Evolutionary conservation across 331 rosid genomes (phyloP).

Genomic region (Rosa hybrid): DNA sequence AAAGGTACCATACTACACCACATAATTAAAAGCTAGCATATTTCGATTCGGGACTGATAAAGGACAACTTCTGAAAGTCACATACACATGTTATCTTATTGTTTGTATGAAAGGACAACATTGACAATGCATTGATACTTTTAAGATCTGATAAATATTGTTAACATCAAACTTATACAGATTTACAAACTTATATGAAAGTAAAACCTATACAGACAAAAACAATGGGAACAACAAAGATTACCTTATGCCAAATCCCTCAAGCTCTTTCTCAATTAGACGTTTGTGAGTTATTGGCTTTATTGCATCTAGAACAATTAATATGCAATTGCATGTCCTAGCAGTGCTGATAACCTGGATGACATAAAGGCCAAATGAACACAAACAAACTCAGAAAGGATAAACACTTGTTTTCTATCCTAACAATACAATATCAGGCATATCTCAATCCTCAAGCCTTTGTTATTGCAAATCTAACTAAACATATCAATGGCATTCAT

Average conservation of each 20-base stretch:
- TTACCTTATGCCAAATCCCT: conserved; percentile 99
- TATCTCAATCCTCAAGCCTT: conserved; percentile 17
- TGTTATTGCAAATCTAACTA: neutral
- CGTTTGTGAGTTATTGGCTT: conserved; percentile 99
- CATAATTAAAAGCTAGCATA: neutral
- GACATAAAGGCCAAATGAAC: conserved; percentile 15
- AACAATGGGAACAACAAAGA: conserved; percentile 25
- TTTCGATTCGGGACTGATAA: neutral
- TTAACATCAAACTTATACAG: neutral
- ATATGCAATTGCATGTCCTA: conserved; percentile 96
- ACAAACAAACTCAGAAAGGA: neutral
- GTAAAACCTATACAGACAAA: conserved; percentile 8
- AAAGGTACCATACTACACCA: neutral
- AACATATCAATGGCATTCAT: neutral
- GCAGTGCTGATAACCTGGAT: conserved; percentile 97
- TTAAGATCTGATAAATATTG: neutral
- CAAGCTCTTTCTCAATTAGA: conserved; percentile 93
- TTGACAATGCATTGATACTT: neutral
- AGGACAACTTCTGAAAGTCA: neutral
- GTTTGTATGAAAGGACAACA: neutral
- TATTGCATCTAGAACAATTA: conserved; percentile 97
- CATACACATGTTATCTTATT: neutral
- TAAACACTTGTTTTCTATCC: neutral
- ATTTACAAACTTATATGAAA: neutral
- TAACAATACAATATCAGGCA: neutral